These are phyloP conservation scores for Cadophora sp. DNA, from an alignment of 2,329 filamentous ascomycete species.

Conservation along the genomic window DNA sequence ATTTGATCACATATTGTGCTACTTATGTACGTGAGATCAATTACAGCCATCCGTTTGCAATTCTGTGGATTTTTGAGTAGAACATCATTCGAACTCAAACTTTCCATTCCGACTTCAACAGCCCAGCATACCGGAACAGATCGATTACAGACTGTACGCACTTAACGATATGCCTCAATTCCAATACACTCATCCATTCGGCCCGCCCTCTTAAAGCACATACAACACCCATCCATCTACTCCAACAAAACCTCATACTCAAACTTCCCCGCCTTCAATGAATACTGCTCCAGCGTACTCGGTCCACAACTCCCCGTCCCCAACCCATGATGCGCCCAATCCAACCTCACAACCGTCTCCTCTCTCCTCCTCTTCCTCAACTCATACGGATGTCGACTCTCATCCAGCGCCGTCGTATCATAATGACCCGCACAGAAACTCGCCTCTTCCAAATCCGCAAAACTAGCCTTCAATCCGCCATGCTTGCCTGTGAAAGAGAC, in stretches of 20 bases:
- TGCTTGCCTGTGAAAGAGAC: constrained; percentile 52
- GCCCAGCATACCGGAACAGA: too few species aligned
- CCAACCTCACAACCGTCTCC: constrained; percentile 62
- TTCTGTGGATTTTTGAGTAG: too few species aligned
- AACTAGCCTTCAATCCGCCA: constrained; percentile 42
- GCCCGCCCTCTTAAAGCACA: too few species aligned
- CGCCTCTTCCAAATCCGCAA: constrained; percentile 48
- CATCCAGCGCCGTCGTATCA: constrained; percentile 58
- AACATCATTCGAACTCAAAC: too few species aligned
- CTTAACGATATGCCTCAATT: too few species aligned
- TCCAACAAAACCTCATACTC: constrained; percentile 37
- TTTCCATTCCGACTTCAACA: too few species aligned
- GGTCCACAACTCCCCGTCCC: constrained; percentile 69
- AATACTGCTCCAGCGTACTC: constrained; percentile 56
- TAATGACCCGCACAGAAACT: constrained; percentile 66
- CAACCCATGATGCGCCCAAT: constrained; percentile 67
- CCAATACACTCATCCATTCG: too few species aligned
- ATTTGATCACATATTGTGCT: too few species aligned
- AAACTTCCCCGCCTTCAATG: constrained; percentile 46
- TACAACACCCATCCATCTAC: constrained; percentile 13
- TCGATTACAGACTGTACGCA: too few species aligned
- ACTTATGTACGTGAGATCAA: too few species aligned
- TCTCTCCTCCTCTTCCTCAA: constrained; percentile 53
- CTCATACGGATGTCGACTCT: constrained; percentile 65
- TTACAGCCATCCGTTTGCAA: too few species aligned